Base-by-base conservation (phyloP, 2,329 filamentous ascomycete species). In the Pseudocercospora crystallina region DNA sequence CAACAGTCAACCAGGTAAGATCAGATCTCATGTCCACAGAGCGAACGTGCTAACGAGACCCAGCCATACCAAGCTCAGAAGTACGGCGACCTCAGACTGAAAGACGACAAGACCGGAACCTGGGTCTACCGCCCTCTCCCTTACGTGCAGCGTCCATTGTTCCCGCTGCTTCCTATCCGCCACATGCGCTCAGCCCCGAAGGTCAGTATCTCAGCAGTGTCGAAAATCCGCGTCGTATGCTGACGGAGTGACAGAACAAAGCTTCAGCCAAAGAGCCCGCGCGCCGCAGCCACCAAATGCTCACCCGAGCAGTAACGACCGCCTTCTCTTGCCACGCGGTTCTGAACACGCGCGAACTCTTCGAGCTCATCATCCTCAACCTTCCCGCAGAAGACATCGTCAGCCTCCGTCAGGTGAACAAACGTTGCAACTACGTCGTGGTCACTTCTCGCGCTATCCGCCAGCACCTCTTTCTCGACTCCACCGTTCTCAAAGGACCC, bases 351-450 rank as follows among this genome's bases (percentile, higher is more conserved):
- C 34, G 39, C 1, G 60, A 62, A 13, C 55, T 62, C 17, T 47
- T 58, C n/a, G 54, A 57, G 30, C 8, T 13, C 2, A 52, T 61
- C 32, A 41, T 62, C 15, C n/a, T 29, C 20, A 33, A 54, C 9
- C 47, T 62, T 3, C 47, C 53, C 10, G 8, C 49, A 12, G 1
- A 37, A 2, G 37, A 54, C 8, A 37, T 61, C n/a, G 10, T 62
- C 15, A 20, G 10, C 0, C 20, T 47, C 17, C 57, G 54, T 8
- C 30, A 30, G 10, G 66, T 69, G 5, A 66, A 62, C 46, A 49
- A 47, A 15, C 29, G 20, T 9, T 60, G 52, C 50, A 33, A 53
- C 31, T 5, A 33, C 2, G 36, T 51, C 13, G 54, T 61, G 14
- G 17, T 29, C 4, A 37, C 11, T 2, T 52, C 51, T 0, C 37